Conservation (phyloP, 192 early-diverging fungal species). For the Backusella mclennaniae region DNA sequence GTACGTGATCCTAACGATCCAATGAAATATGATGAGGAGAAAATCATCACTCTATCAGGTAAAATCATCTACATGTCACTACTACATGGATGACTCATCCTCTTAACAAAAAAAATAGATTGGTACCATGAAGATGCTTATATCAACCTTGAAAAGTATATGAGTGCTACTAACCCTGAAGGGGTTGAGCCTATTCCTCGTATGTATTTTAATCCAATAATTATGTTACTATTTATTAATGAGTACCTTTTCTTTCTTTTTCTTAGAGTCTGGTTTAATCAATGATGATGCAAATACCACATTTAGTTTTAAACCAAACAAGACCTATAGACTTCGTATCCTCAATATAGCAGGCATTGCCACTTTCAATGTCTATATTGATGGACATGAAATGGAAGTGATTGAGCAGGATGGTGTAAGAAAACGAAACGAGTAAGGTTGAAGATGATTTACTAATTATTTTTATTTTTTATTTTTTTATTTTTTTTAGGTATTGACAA, state of each 20-base stretch:
- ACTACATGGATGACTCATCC: neutral
- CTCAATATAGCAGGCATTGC: conserved; percentile 79
- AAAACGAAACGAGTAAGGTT: conserved; percentile 7
- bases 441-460: neutral
- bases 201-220: neutral
- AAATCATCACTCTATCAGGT: conserved; percentile 63
- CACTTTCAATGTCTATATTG: conserved; percentile 77
- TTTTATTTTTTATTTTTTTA: neutral
- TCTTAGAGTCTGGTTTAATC: conserved; percentile 63
- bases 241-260: neutral
- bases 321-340: conserved; percentile 81
- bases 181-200: conserved; percentile 74
- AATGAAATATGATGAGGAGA: conserved; percentile 70
- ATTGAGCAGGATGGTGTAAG: conserved; percentile 78
- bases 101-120: conserved; percentile 26
- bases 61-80: neutral
- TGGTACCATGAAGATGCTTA: conserved; percentile 72
- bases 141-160: conserved; percentile 51
- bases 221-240: too few relatives aligned
- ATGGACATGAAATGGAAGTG: conserved; percentile 72
- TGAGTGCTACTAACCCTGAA: conserved; percentile 64
- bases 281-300: conserved; percentile 51
- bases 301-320: conserved; percentile 67
- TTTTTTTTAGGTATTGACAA: conserved; percentile 44
- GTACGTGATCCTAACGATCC: conserved; percentile 60